Evolutionary conservation across 2,329 filamentous ascomycete genomes (phyloP), one percentile per base, ranked within the genome.

Genomic region (Penicillium nordicum): DNA sequence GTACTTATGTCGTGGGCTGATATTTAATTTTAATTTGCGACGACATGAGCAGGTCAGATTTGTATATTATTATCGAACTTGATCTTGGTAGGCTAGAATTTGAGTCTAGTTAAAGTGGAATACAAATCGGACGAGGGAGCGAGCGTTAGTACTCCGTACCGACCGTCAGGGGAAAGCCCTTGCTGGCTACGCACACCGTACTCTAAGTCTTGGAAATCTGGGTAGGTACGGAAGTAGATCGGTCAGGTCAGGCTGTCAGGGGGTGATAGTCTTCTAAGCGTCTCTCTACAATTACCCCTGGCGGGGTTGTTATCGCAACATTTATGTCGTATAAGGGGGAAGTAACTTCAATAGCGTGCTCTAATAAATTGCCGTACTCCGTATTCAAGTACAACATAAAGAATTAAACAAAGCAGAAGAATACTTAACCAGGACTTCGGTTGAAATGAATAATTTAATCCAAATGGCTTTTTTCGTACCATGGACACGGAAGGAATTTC

Each of bases 401-500:
- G 23, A n/a, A 46, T 27, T 11, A 4, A 32, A 46, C 34, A 42
- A 27, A 56, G 30, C n/a, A 32, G 30, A 14, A 32, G 11, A 12
- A 30, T 30, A 30, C 29, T 29, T 2, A 21, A 21, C 21, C 21
- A 21, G 21, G 21, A 21, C 21, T 21, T 21, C 21, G 30, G 30
- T 32, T 32, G 30, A 32, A 32, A 32, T 32, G 5, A 47, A 23
- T 42, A 43, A 46, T 25, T 43, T 29, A 8, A 32, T 23, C 10
- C 12, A 37, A 38, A 45, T 48, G 46, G 46, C 25, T 21, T 11
- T n/a, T 11, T 21, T 18, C n/a, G n/a, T n/a, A n/a, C n/a, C 58
- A 61, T 64, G 63, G 59, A 63, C 60, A 63, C 58, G 53, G 42
- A 29, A 57, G 54, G 58, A 50, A 62, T 63, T 55, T 63, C 41